Percentiles rank a stretch among this genome's conserved stretches.
Evolutionary conservation across 768 basidiomycete species (phyloP).

Genomic region (Lactifluus echinatus): DNA sequence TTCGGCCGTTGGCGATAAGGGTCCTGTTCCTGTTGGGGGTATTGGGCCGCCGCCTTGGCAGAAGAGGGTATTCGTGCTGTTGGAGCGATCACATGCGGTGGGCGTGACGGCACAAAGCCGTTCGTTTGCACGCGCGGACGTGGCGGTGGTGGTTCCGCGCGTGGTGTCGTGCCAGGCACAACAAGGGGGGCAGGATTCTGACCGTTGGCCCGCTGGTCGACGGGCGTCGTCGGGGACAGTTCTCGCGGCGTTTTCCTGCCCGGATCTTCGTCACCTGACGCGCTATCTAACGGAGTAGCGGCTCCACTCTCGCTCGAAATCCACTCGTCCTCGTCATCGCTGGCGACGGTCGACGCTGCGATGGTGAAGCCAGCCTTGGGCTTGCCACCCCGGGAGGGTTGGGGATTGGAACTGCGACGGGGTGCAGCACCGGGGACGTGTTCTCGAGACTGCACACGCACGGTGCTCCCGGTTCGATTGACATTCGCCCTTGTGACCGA

Average conservation of each 20-base stretch:
- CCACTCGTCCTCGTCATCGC: constrained; percentile 62
- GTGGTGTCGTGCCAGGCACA: constrained; percentile 25
- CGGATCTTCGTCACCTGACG: constrained; percentile 34
- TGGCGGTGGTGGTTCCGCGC: constrained; percentile 23
- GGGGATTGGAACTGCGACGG: constrained; percentile 1
- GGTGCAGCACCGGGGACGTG: constrained; percentile 13
- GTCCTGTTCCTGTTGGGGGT: neutral
- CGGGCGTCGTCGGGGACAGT: constrained; percentile 10
- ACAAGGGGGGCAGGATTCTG: constrained; percentile 19
- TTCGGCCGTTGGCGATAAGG: neutral
- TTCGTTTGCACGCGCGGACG: constrained; percentile 21
- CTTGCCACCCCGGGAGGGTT: constrained; percentile 18
- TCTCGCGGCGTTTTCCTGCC: constrained; percentile 24
- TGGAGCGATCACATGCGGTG: neutral
- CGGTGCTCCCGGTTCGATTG: constrained; percentile 9
- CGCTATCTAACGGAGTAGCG: constrained; percentile 43
- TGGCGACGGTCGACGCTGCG: constrained; percentile 39
- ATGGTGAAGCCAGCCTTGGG: constrained; percentile 52
- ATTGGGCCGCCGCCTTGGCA: neutral
- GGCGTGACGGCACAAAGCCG: constrained; percentile 9
- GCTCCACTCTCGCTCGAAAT: constrained; percentile 72
- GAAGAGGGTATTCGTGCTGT: neutral
- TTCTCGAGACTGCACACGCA: constrained; percentile 17
- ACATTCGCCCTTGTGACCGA: constrained; percentile 6
- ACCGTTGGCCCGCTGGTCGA: constrained; percentile 9